Conservation (phyloP, 2,329 filamentous ascomycete species). For the Exophiala calicioides region DNA sequence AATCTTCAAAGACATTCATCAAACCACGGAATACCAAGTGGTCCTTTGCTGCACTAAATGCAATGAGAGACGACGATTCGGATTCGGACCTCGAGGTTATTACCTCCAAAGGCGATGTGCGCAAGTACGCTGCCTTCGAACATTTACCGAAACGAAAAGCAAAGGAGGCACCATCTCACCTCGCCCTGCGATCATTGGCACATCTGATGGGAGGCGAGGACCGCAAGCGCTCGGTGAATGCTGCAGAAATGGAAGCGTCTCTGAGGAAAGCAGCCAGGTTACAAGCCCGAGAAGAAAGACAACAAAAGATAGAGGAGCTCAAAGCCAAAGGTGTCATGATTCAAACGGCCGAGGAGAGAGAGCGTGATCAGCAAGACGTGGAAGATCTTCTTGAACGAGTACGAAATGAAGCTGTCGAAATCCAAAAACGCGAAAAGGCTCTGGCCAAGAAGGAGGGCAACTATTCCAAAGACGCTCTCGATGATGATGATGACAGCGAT, state of each 20-base stretch:
- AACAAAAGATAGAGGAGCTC: constrained; percentile 74
- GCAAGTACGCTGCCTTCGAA: constrained; percentile 66
- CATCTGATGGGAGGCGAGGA: constrained; percentile 64
- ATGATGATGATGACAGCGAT: constrained; percentile 59
- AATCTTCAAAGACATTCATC: constrained; percentile 13
- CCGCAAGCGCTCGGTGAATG: constrained; percentile 61
- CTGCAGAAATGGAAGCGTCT: constrained; percentile 66
- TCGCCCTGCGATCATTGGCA: constrained; percentile 71
- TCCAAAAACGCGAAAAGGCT: constrained; percentile 74
- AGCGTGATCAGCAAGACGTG: constrained; percentile 76
- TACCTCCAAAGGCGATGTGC: constrained; percentile 42
- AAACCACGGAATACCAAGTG: constrained; percentile 4
- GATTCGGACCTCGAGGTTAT: constrained; percentile 65
- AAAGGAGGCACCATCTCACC: constrained; percentile 65
- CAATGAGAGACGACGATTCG: constrained; percentile 33
- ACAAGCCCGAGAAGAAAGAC: constrained; percentile 76
- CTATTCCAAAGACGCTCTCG: constrained; percentile 47
- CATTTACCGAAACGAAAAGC: constrained; percentile 63
- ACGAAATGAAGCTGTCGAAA: constrained; percentile 73
- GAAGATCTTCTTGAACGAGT: constrained; percentile 88
- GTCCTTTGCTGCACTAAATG: background rate
- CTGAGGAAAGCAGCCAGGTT: constrained; percentile 72
- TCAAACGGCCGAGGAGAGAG: constrained; percentile 82
- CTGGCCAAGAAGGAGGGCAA: constrained; percentile 66
- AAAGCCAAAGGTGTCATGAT: constrained; percentile 77